phyloP scores from a whole-genome alignment of 1,139 yeast species.

The Blastobotrys elegans region DNA sequence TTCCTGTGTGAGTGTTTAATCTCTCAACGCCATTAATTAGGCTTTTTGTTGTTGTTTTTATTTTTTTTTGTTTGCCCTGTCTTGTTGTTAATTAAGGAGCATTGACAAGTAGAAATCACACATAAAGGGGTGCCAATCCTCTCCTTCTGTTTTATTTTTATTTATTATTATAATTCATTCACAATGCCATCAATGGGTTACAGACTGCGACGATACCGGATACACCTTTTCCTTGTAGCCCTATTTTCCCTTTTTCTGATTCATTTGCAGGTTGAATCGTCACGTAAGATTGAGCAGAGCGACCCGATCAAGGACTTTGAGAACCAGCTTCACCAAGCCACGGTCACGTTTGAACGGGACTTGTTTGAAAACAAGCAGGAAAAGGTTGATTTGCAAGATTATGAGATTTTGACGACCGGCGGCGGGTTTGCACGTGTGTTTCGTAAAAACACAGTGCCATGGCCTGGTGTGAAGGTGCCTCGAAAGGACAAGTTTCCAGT shows the following conservation, averaged over 20 bases:
- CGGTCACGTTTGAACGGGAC: neutral
- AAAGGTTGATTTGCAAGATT: neutral
- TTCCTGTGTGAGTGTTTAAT: too few relatives aligned
- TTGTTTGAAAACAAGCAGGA: neutral
- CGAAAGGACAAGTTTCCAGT: constrained; percentile 25
- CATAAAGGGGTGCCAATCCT: neutral
- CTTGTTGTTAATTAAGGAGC: too few relatives aligned
- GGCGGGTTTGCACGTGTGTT: constrained; percentile 10
- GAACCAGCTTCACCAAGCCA: neutral
- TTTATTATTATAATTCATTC: neutral
- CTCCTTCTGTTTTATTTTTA: neutral
- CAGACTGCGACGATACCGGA: constrained; percentile 4
- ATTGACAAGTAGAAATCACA: too few relatives aligned
- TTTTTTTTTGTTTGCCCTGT: too few relatives aligned
- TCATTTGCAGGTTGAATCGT: neutral
- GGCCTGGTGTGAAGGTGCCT: constrained; percentile 19
- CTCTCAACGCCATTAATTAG: too few relatives aligned
- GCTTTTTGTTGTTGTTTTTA: too few relatives aligned
- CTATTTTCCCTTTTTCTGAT: constrained; percentile 1
- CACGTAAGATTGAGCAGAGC: neutral
- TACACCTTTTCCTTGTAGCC: neutral
- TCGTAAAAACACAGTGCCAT: neutral
- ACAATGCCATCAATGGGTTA: constrained; percentile 11
- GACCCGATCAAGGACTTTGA: neutral
- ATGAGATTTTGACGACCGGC: constrained; percentile 11